phyloP scores from a whole-genome alignment of 352 stramenopile genomes.

The Globisporangium spinosum region DNA sequence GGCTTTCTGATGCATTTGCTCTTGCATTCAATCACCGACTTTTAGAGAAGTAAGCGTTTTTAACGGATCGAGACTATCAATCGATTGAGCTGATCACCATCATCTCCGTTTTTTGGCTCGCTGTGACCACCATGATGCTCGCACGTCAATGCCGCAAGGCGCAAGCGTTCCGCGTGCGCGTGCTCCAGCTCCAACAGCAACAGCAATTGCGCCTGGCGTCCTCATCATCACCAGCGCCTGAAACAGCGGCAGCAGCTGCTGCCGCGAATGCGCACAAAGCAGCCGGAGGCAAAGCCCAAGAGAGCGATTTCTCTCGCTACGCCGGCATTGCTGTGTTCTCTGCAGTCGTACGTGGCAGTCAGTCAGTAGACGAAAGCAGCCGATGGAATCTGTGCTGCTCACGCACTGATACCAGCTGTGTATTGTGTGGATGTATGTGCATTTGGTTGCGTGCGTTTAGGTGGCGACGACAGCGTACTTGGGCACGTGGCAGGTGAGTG shows the following conservation, averaged over 20 bases:
- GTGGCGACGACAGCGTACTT: constrained; percentile 70
- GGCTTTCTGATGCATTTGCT: too few species aligned
- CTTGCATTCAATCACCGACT: neutral
- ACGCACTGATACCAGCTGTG: neutral
- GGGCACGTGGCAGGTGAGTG: constrained; percentile 71
- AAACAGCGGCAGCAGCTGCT: constrained; percentile 2
- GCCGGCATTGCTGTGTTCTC: constrained; percentile 84
- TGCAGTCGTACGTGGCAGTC: constrained; percentile 48
- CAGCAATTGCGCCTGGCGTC: constrained; percentile 11
- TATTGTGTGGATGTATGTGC: neutral
- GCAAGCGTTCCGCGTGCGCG: constrained; percentile 6
- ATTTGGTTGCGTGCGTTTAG: constrained; percentile 21
- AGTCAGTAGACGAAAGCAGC: neutral
- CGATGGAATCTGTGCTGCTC: neutral
- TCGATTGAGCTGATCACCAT: neutral
- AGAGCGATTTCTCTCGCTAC: constrained; percentile 76
- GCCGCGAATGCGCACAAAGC: neutral
- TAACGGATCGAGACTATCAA: neutral
- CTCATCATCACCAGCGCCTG: neutral
- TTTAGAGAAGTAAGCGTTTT: neutral
- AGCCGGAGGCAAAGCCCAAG: constrained; percentile 18
- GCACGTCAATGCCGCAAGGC: constrained; percentile 17
- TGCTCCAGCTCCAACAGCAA: constrained; percentile 7
- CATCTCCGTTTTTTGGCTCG: neutral
- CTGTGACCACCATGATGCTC: constrained; percentile 9